Percentiles rank a stretch among this genome's conserved stretches.
Evolutionary conservation across 2,329 filamentous ascomycete genomes (phyloP).

Genomic region (Clonostachys rhizophaga): DNA sequence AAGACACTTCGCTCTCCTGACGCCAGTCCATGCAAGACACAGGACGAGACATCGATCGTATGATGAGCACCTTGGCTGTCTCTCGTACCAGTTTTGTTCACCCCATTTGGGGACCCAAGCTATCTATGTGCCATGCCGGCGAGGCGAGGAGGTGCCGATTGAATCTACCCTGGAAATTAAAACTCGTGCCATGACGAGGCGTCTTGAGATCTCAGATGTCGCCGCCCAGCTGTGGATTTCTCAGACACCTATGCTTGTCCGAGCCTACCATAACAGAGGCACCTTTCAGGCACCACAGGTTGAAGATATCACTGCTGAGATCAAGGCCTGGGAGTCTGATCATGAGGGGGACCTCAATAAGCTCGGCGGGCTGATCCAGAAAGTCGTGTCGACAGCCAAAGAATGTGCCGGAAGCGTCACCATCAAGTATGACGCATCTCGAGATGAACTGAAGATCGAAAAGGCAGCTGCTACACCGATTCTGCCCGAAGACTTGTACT

Average conservation of each 20-base stretch:
- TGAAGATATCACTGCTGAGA: conserved; percentile 22
- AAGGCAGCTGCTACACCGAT: conserved; percentile 9
- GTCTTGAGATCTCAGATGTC: conserved; percentile 24
- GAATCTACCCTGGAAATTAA: conserved; percentile 38
- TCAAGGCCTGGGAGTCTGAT: conserved; percentile 25
- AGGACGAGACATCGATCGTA: conserved; percentile 9
- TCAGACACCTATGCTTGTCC: conserved; percentile 40
- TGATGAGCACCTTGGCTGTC: conserved; percentile 16
- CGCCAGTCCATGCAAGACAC: background rate
- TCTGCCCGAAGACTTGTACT: conserved; percentile 22
- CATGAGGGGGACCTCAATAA: conserved; percentile 21
- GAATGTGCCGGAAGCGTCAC: conserved; percentile 13
- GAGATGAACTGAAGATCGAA: conserved; percentile 15
- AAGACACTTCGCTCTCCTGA: background rate
- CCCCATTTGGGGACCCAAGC: conserved; percentile 10
- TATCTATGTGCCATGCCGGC: conserved; percentile 23
- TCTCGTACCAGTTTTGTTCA: background rate
- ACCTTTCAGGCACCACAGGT: conserved; percentile 23
- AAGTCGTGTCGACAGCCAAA: conserved; percentile 19
- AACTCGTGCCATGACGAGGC: conserved; percentile 25
- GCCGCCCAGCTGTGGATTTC: conserved; percentile 37
- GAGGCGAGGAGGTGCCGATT: conserved; percentile 21
- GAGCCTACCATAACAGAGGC: conserved; percentile 31
- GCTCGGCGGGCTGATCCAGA: conserved; percentile 21
- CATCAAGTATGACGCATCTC: conserved; percentile 12